Conservation (phyloP, 805 yeast species). For the Saturnispora ahearnii region DNA sequence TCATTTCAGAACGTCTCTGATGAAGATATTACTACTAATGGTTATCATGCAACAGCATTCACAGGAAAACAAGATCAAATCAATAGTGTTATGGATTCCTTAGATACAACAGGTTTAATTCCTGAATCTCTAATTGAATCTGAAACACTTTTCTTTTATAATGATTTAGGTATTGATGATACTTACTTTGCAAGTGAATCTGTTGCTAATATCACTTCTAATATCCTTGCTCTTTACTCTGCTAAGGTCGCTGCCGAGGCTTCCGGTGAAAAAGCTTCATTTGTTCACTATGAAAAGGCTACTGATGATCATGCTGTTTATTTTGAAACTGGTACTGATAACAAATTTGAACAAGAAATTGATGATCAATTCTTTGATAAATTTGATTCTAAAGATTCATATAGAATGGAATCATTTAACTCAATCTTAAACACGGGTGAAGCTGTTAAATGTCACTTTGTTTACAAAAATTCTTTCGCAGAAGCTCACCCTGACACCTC, state of each 20-base stretch:
- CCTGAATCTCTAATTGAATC: constrained; percentile 80
- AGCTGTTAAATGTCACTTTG: constrained; percentile 57
- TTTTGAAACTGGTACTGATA: constrained; percentile 56
- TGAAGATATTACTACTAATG: constrained; percentile 31
- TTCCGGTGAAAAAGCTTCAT: constrained; percentile 32
- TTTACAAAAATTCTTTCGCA: constrained; percentile 60
- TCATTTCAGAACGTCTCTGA: constrained; percentile 28
- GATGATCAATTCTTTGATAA: constrained; percentile 72
- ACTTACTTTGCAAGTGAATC: constrained; percentile 83
- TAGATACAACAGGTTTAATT: constrained; percentile 79
- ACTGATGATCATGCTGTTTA: constrained; percentile 83
- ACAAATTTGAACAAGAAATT: constrained; percentile 59
- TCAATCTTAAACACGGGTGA: constrained; percentile 51
- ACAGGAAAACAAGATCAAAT: constrained; percentile 75
- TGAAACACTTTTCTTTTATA: constrained; percentile 87
- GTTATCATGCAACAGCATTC: constrained; percentile 69
- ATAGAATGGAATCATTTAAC: constrained; percentile 71
- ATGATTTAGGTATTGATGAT: constrained; percentile 81
- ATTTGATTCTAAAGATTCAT: constrained; percentile 30
- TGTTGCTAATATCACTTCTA: constrained; percentile 69
- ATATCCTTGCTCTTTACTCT: constrained; percentile 82
- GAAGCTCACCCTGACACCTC: constrained; percentile 20
- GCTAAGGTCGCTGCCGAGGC: constrained; percentile 88
- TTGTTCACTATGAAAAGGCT: constrained; percentile 73
- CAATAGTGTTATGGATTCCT: constrained; percentile 68